Percentiles rank a stretch among this genome's conserved stretches.
phyloP scores from a whole-genome alignment of 208 protist genomes.

The Tritrichomonas foetus region DNA sequence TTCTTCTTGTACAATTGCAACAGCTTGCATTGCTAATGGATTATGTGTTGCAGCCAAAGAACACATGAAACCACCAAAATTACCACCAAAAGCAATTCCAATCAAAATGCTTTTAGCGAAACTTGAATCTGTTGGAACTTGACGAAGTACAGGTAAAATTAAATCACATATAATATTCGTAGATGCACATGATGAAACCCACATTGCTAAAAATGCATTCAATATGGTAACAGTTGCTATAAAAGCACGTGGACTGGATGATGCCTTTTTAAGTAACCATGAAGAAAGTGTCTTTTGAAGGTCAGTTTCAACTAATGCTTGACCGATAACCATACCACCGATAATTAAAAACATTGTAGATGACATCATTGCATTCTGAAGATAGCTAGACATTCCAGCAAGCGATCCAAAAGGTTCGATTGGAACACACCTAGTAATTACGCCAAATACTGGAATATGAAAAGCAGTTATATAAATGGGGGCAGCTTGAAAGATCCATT shows the following conservation, averaged over 20 bases:
- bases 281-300: not conserved
- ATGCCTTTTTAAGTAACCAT: not conserved
- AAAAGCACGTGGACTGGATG: not conserved
- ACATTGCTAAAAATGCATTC: not conserved
- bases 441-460: not conserved
- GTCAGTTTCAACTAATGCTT: not conserved
- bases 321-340: not conserved
- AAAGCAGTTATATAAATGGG: conserved; percentile 2
- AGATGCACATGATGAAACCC: not conserved
- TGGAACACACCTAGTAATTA: not conserved
- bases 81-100: not conserved
- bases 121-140: not conserved
- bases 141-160: not conserved
- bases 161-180: not conserved
- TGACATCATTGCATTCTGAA: conserved; percentile 15
- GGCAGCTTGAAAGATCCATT: not conserved
- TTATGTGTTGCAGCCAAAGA: not conserved
- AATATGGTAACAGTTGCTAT: not conserved
- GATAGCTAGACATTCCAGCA: not conserved
- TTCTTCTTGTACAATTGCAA: not conserved
- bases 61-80: not conserved
- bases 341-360: conserved; percentile 6
- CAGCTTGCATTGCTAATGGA: not conserved
- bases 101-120: not conserved
- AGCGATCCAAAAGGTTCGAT: too few species aligned